Evolutionary conservation across 2,329 filamentous ascomycete species (phyloP), one percentile per base, ranked within the genome.

Genomic region (Sporothrix pseudoabietina): DNA sequence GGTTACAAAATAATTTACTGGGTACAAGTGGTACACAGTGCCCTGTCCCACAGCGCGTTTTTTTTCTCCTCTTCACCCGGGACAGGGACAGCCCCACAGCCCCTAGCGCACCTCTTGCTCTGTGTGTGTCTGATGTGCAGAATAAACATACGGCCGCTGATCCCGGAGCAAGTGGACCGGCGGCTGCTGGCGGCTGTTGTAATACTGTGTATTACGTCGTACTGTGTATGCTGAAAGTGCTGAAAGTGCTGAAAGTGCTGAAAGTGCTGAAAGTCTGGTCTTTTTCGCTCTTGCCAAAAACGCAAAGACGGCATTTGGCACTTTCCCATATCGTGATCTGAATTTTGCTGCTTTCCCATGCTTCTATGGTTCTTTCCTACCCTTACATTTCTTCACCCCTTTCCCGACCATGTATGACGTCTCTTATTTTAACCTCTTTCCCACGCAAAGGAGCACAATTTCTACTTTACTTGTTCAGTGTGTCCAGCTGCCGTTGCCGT

Each of bases 101-200:
- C 26, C 26, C 54, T 32, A 57, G 54, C 26, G 54, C 54, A 32
- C 55, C 55, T 16, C n/a, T 30, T n/a, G n/a, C n/a, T n/a, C 55
- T 59, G 55, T 59, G 55, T 3, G 10, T 22, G 59, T 10, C 30
- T 14, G 19, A 22, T 22, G 19, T 22, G 35, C 59, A 63, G 57
- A 16, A 10, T n/a, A 63, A 44, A n/a, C 19, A 6, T 4, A 7
- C 10, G n/a, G 12, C 35, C 35, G n/a, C 10, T 65, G 35, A 65
- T 41, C 59, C 35, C 32, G 59, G 59, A 65, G 59, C 59, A 65
- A 44, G n/a, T 65, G 59, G 22, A 44, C 59, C 59, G 59, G 59
- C 22, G 59, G 39, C 59, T 63, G 32, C 16, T 22, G 32, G 57
- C 32, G 35, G 35, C 35, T 59, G 55, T 35, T 2, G 7, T 10